Evolutionary conservation across 129 eudicot genomes (phyloP), one percentile per base, ranked within the genome.

Genomic region (Silybum marianum): DNA sequence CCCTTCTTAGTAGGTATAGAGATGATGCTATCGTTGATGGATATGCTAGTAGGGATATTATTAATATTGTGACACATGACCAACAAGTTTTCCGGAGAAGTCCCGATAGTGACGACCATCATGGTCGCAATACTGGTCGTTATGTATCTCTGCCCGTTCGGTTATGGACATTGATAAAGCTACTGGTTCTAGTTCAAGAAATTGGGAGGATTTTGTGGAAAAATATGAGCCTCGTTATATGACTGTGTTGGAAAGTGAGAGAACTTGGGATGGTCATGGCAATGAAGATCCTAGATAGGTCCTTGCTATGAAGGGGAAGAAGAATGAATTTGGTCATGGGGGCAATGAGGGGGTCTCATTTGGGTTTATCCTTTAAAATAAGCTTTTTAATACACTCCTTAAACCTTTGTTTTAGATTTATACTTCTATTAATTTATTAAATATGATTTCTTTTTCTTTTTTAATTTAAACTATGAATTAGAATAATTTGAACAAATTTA

Each of bases 1-100:
- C 72, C 13, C 77, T 76, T 79, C 79, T 85, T 85, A 81, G 74
- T 86, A 85, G 83, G 79, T 83, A 62, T 70, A 83, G 78, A 76
- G 89, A 85, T 82, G 90, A 85, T 48, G 22, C 10, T 18, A 30
- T 60, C 74, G 58, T 75, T 69, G 85, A 76, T 72, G 82, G 72
- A 19, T 87, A 81, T 72, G 80, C 36, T 78, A 71, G 80, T 74
- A 85, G 82, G 71, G 85, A 71, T 75, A n/a, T 51, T 78, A 77
- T 78, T 63, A 79, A 71, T 75, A 30, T 72, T 30, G 79, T 73
- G 74, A 60, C 78, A 18, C 78, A 77, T 68, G 81, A 74, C 16
- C 58, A 70, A 70, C 69, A 74, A 30, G 75, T 46, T 32, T 32
- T 42, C n/a, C 36, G 82, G 10, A 78, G 82, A 21, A 40, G 72